Percentiles rank a stretch among this genome's conserved stretches.
Evolutionary conservation across 148 eudicot genomes (phyloP).

Genomic region (Mesembryanthemum crystallinum): DNA sequence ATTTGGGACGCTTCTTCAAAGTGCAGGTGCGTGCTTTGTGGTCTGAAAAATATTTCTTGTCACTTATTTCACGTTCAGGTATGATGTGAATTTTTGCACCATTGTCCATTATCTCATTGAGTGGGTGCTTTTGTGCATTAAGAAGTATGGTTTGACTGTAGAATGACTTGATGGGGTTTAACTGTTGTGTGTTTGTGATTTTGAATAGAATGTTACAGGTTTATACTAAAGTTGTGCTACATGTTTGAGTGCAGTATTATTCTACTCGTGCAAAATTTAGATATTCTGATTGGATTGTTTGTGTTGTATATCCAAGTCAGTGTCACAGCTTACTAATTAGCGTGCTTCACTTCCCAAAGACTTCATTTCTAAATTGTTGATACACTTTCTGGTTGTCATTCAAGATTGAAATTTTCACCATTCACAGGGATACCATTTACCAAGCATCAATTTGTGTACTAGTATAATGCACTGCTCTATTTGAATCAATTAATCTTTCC

Average conservation of each 20-base stretch:
- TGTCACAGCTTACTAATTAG: neutral
- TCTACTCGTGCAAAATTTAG: neutral
- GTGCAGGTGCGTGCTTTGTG: neutral
- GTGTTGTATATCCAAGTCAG: too few relatives aligned
- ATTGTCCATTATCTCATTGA: too few relatives aligned
- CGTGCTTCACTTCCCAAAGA: neutral
- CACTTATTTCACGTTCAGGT: neutral
- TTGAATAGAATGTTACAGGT: too few relatives aligned
- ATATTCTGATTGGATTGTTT: too few relatives aligned
- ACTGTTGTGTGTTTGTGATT: neutral
- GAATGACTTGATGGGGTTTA: neutral
- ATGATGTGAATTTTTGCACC: neutral
- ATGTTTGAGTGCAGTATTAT: neutral
- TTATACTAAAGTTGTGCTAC: neutral
- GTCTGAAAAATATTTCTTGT: neutral
- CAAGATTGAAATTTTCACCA: too few relatives aligned
- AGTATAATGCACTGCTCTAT: too few relatives aligned
- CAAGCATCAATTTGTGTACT: too few relatives aligned
- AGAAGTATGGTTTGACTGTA: neutral
- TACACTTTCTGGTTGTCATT: too few relatives aligned
- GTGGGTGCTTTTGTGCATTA: neutral
- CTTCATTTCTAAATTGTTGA: too few relatives aligned
- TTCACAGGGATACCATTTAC: too few relatives aligned
- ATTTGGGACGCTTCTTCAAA: neutral
- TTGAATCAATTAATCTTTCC: too few relatives aligned